These are phyloP conservation scores for Lizonia empirigonia DNA, from an alignment of 2,329 filamentous ascomycete species.

Conservation along the genomic window DNA sequence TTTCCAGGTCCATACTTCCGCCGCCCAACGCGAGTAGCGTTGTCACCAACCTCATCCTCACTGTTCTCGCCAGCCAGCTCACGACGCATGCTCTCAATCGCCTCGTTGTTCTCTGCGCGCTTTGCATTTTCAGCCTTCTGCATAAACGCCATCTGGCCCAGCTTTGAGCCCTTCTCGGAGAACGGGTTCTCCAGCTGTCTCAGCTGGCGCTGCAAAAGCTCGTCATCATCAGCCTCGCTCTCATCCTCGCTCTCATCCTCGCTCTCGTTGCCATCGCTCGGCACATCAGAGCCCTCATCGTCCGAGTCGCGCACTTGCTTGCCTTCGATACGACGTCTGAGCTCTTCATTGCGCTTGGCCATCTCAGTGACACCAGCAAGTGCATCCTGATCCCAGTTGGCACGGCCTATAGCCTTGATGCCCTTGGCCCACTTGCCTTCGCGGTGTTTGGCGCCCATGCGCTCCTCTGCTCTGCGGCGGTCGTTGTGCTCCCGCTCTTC, in stretches of 20 bases:
- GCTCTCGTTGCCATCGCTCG: constrained; percentile 57
- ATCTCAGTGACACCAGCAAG: constrained; percentile 78
- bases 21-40: constrained; percentile 69
- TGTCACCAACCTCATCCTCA: constrained; percentile 56
- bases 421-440: constrained; percentile 94
- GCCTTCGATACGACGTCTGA: constrained; percentile 79
- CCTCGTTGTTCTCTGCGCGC: constrained; percentile 80
- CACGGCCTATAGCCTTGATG: constrained; percentile 76
- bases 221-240: constrained; percentile 61
- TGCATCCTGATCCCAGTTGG: constrained; percentile 88
- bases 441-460: constrained; percentile 82
- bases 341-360: constrained; percentile 80
- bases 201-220: constrained; percentile 43
- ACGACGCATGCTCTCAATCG: constrained; percentile 63
- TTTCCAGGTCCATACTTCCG: constrained; percentile 67
- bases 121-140: constrained; percentile 79
- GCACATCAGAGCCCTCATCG: constrained; percentile 53
- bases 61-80: constrained; percentile 68
- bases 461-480: constrained; percentile 77
- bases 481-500: constrained; percentile 71
- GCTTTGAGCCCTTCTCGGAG: constrained; percentile 65
- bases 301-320: constrained; percentile 60
- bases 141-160: constrained; percentile 94
- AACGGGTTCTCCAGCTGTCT: constrained; percentile 53
- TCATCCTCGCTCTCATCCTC: constrained; percentile 66